These are phyloP conservation scores for Nakataea oryzae DNA, from an alignment of 2,329 filamentous ascomycete species.

Conservation along the genomic window DNA sequence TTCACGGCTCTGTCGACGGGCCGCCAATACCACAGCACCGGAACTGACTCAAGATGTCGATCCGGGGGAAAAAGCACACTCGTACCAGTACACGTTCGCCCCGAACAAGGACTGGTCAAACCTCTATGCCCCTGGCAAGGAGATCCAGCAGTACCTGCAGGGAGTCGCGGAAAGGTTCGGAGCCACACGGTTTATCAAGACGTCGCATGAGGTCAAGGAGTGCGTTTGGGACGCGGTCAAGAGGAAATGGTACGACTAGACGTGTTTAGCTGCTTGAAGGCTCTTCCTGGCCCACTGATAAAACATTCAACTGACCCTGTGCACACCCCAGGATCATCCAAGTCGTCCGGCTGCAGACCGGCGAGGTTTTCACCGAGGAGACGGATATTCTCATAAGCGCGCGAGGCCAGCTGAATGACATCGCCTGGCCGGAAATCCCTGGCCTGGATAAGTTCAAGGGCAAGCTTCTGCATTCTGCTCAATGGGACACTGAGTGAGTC, in stretches of 20 bases:
- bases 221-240: conserved; percentile 27
- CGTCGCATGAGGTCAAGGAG: conserved; percentile 26
- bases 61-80: conserved; percentile 32
- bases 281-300: not conserved
- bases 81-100: conserved; percentile 45
- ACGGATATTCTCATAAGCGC: conserved; percentile 29
- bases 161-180: conserved; percentile 34
- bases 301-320: not conserved
- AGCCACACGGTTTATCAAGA: conserved; percentile 33
- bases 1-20: not conserved
- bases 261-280: not conserved
- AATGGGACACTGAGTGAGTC: conserved; percentile 28
- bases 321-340: conserved; percentile 15
- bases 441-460: conserved; percentile 29
- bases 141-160: conserved; percentile 38
- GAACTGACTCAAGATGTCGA: not conserved
- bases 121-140: conserved; percentile 36
- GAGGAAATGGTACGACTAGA: conserved; percentile 24
- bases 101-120: conserved; percentile 43
- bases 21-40: not conserved
- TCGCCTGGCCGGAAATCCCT: conserved; percentile 30
- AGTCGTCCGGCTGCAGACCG: conserved; percentile 22
- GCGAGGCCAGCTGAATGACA: conserved; percentile 30
- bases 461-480: conserved; percentile 32
- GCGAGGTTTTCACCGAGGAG: conserved; percentile 25